Percentiles rank a stretch among this genome's conserved stretches.
Conservation (phyloP, 2,329 filamentous ascomycete genomes). For the Westerdykella aurantiaca region DNA sequence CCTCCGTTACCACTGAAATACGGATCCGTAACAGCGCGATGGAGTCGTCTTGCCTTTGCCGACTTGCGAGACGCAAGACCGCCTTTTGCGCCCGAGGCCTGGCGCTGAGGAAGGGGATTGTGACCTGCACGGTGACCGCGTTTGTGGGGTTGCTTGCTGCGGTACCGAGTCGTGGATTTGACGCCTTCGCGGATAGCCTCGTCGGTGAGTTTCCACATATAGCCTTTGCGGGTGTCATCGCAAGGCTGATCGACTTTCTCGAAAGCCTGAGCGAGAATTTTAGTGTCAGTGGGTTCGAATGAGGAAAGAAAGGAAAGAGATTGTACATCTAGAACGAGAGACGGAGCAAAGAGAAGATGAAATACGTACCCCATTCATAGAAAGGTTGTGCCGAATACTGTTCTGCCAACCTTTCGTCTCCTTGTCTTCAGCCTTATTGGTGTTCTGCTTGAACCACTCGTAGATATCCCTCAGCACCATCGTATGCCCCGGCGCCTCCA, state of each 20-base stretch:
- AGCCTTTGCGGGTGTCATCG: constrained; percentile 59
- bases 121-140: constrained; percentile 26
- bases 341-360: constrained; percentile 1
- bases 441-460: constrained; percentile 79
- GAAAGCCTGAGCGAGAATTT: constrained; percentile 45
- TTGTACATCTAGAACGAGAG: neutral
- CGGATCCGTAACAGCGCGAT: too few species aligned
- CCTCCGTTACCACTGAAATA: too few species aligned
- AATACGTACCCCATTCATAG: constrained; percentile 78
- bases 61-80: constrained; percentile 39
- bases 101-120: constrained; percentile 34
- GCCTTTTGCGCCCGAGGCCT: constrained; percentile 43
- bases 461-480: constrained; percentile 86
- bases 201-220: constrained; percentile 70
- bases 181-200: constrained; percentile 67
- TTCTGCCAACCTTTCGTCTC: constrained; percentile 75
- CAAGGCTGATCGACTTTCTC: constrained; percentile 46
- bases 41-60: constrained; percentile 2
- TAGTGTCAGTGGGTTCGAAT: constrained; percentile 19
- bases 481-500: constrained; percentile 58
- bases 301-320: too few species aligned
- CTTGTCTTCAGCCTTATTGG: constrained; percentile 62
- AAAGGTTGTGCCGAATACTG: constrained; percentile 90
- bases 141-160: constrained; percentile 43
- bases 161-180: constrained; percentile 69